These are phyloP conservation scores for Ajuga reptans DNA, from an alignment of 305 asterid genomes.

Conservation along the genomic window DNA sequence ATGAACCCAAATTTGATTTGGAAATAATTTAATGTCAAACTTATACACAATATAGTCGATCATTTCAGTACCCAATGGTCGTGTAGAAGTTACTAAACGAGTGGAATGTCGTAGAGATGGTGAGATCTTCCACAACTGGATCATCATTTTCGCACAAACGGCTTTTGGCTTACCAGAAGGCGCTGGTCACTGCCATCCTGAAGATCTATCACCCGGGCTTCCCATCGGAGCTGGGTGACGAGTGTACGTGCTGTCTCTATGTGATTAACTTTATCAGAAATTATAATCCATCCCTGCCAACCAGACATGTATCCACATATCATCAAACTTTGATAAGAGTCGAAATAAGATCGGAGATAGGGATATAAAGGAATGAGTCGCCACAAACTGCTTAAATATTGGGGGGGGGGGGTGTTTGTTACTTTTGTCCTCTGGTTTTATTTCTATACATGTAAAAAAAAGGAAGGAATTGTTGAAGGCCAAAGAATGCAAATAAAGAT, in stretches of 20 bases:
- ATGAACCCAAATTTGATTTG: too few species aligned
- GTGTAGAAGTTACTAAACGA: conserved; percentile 30
- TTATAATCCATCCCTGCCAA: conserved; percentile 80
- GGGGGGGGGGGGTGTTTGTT: too few species aligned
- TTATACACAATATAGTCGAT: conserved; percentile 19
- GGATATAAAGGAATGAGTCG: neutral
- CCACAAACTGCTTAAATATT: too few species aligned
- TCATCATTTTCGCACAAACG: conserved; percentile 67
- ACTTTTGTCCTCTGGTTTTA: too few species aligned
- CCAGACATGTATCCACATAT: conserved; percentile 6
- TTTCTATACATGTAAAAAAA: too few species aligned
- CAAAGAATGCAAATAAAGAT: neutral
- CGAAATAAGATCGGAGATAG: neutral
- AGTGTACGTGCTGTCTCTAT: conserved; percentile 59
- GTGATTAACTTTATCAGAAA: conserved; percentile 59
- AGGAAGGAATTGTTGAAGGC: neutral
- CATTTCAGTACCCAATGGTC: conserved; percentile 6
- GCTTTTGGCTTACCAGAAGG: conserved; percentile 85
- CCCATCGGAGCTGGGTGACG: conserved; percentile 84
- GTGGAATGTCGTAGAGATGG: conserved; percentile 34
- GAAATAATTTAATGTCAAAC: too few species aligned
- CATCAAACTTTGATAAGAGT: neutral
- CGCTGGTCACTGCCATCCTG: conserved; percentile 88
- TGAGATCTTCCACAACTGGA: conserved; percentile 15
- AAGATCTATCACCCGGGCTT: conserved; percentile 81